phyloP scores from a whole-genome alignment of 192 early-diverging fungal genomes.

The Geosiphon pyriformis region DNA sequence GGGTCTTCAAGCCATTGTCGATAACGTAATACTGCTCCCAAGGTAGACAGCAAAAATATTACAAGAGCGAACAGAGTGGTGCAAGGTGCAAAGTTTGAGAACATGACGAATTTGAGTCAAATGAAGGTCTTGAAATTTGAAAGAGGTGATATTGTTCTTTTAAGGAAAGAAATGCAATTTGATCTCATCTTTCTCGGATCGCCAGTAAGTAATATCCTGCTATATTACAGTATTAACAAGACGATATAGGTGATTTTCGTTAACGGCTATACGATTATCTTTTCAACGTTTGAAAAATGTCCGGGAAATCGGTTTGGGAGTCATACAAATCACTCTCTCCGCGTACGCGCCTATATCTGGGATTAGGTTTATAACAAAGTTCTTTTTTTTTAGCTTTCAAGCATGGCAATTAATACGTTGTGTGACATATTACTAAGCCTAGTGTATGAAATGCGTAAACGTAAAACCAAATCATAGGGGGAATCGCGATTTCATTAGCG shows the following conservation, averaged over 20 bases:
- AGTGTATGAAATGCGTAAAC: too few species aligned
- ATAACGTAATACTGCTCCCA: not conserved
- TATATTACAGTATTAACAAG: too few species aligned
- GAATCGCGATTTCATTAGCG: not conserved
- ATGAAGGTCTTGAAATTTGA: not conserved
- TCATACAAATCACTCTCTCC: conserved; percentile 17
- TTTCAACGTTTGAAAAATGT: too few species aligned
- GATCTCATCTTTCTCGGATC: too few species aligned
- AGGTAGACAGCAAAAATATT: not conserved
- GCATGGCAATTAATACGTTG: conserved; percentile 4
- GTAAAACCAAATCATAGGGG: not conserved
- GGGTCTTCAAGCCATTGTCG: not conserved
- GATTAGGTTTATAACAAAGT: conserved; percentile 6
- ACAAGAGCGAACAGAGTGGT: not conserved
- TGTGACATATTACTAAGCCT: too few species aligned
- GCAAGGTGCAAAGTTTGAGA: not conserved
- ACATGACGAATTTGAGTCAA: not conserved
- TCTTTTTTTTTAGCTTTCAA: not conserved
- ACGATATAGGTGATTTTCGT: too few species aligned
- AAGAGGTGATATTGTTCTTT: too few species aligned
- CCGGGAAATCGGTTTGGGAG: conserved; percentile 25
- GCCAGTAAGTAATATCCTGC: too few species aligned
- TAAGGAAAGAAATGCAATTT: too few species aligned
- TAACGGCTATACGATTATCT: too few species aligned
- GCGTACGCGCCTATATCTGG: conserved; percentile 13